Base-by-base conservation (phyloP, 2,329 filamentous ascomycete species). In the Pseudogymnoascus sp. region DNA sequence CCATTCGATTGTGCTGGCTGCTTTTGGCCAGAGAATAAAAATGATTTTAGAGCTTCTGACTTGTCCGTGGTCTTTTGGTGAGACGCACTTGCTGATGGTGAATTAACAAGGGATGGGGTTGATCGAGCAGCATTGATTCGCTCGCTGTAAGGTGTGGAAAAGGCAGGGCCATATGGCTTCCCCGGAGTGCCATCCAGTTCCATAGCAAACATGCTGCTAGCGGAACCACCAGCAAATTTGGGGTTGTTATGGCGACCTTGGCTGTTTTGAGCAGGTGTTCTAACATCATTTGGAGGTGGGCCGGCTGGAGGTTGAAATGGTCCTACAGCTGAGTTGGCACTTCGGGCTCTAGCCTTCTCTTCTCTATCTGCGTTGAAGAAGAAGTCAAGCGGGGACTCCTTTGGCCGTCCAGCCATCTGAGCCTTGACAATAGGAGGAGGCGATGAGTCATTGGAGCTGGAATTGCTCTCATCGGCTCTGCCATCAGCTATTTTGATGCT, bases 351-450 rank as follows among this genome's bases (percentile, higher is more conserved):
- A 60, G 86, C 85, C 70, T 85, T 88, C 73, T 94, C 89, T 64
- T 89, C 87, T 58, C 89, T 84, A 68, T 96, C 89, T 35, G 91
- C 92, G 64, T 88, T 87, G 78, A 97, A 97, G 71, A 97, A 87
- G 65, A 96, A 82, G 69, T 97, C 92, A 4, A 97, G 79, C 0
- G 92, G 92, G 9, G 92, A 95, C 64, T 90, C 84, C 63, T 85
- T 76, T 61, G 79, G 72, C 81, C 76, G 66, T 82, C 79, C 31
- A 77, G 82, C 10, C 78, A 78, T 24, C 82, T 81, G 61, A 79
- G 81, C 29, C 79, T 82, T 21, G 76, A 79, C 64, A 78, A 77
- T 64, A 15, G 71, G 74, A 65, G 71, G 78, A 66, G 64, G 75
- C 67, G 67, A 71, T 63, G 71, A 72, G 50, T 75, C 72, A 47